Base-by-base conservation (phyloP, 441 rosid genomes). In the Adansonia grandidieri region DNA sequence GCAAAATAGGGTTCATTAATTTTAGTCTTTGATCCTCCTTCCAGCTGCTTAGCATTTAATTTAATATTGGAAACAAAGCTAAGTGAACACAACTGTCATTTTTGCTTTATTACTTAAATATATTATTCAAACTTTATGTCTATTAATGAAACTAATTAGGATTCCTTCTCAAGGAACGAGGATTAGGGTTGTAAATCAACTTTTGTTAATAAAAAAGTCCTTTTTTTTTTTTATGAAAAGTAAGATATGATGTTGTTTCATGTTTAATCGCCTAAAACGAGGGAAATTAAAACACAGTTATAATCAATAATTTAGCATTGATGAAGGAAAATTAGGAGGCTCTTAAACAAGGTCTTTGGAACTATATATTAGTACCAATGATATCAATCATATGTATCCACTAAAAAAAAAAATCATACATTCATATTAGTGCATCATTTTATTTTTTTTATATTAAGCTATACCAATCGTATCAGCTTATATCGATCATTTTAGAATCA, bases 41-140 rank as follows among this genome's bases (percentile, higher is more conserved):
- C 89, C 89, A 87, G 87, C 92, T 88, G 87, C 91, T 86, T 47
- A 82, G 82, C 90, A 86, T 83, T 76, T 44, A 73, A 75, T 79
- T 75, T 20, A 77, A 73, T 65, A 74, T 32, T 19, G n/a, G 37
- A 54, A 42, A 57, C 50, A 88, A 85, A 80, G 82, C 80, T 77
- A 85, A 77, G 76, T 81, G 72, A 73, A 82, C 74, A 68, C 88
- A 82, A 81, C 80, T 73, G 83, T 86, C 82, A 40, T 77, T 65
- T 63, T 72, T 74, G 85, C 89, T 87, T 87, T 85, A 84, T 82
- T 86, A 85, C 86, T 86, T 82, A 45, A 80, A 76, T 58, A 80
- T 24, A 62, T 62, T 84, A 28, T 28, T 28, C 74, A 66, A 50
- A 58, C 71, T 80, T 42, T 71, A 72, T 77, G 81, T 80, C 73